Conservation (phyloP, 305 asterid species). For the Fraxinus floribunda region DNA sequence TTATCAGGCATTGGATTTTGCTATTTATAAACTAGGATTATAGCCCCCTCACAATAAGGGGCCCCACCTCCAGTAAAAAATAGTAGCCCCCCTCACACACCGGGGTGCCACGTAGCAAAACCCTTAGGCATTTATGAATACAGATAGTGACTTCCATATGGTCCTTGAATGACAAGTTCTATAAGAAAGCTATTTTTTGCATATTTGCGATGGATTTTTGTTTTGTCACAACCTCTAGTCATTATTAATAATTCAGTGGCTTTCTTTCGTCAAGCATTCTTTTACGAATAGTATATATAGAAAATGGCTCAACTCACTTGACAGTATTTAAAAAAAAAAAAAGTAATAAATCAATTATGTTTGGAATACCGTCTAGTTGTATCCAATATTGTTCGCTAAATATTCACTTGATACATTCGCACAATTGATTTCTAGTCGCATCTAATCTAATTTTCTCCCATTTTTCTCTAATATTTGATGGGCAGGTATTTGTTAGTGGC, state of each 20-base stretch:
- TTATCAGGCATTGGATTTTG: neutral
- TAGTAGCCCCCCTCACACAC: no score
- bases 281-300: neutral
- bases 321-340: neutral
- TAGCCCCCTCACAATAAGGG: no score
- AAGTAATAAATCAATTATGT: neutral
- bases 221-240: neutral
- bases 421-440: neutral
- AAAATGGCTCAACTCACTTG: neutral
- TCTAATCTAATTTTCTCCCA: neutral
- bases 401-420: neutral
- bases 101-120: no score
- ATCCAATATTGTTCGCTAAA: neutral
- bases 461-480: neutral
- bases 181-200: neutral
- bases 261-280: neutral
- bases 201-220: neutral
- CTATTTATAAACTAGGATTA: no score
- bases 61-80: no score
- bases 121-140: neutral
- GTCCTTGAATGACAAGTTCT: neutral
- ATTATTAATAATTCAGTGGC: neutral
- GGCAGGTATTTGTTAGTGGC: constrained; percentile 84
- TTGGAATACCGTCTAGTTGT: neutral
- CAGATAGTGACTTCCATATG: neutral